These are phyloP conservation scores for Hansenula sp. DNA, from an alignment of 1,139 yeast genomes.

Conservation along the genomic window DNA sequence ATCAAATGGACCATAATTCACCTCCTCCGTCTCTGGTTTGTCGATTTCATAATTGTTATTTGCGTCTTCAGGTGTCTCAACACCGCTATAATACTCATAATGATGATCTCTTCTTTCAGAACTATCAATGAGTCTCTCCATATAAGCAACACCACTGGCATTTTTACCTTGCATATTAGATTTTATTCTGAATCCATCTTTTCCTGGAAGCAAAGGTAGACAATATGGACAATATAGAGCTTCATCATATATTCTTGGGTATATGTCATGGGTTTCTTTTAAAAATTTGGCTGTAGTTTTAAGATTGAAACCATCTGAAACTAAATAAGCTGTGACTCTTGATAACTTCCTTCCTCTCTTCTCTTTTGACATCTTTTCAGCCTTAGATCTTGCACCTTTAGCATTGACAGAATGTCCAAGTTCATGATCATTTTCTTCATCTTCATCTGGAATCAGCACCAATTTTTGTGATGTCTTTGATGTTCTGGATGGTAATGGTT, in stretches of 20 bases:
- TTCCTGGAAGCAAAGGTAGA: constrained; percentile 83
- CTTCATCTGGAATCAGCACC: constrained; percentile 79
- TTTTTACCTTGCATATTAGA: constrained; percentile 69
- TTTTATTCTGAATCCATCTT: constrained; percentile 76
- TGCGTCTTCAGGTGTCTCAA: constrained; percentile 62
- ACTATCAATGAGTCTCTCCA: constrained; percentile 75
- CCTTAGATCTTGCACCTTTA: constrained; percentile 37
- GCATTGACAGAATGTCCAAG: constrained; percentile 6
- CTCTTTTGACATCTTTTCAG: constrained; percentile 67
- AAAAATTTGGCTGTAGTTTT: constrained; percentile 61
- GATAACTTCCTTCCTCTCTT: constrained; percentile 66
- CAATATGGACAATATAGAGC: constrained; percentile 88
- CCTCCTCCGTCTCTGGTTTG: constrained; percentile 25
- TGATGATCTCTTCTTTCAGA: constrained; percentile 88
- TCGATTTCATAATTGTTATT: constrained; percentile 43
- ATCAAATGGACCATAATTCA: constrained; percentile 38
- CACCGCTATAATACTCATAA: constrained; percentile 86
- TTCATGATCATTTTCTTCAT: constrained; percentile 22
- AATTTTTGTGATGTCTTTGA: constrained; percentile 82
- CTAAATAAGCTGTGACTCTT: constrained; percentile 85
- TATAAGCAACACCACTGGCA: constrained; percentile 53
- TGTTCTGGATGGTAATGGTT: constrained; percentile 76
- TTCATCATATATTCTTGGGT: constrained; percentile 86
- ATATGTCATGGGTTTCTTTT: constrained; percentile 67
- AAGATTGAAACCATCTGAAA: constrained; percentile 77